Percentiles rank a stretch among this genome's conserved stretches.
phyloP scores from a whole-genome alignment of 2,329 filamentous ascomycete species.

The Ceratocystis lukuohia region DNA sequence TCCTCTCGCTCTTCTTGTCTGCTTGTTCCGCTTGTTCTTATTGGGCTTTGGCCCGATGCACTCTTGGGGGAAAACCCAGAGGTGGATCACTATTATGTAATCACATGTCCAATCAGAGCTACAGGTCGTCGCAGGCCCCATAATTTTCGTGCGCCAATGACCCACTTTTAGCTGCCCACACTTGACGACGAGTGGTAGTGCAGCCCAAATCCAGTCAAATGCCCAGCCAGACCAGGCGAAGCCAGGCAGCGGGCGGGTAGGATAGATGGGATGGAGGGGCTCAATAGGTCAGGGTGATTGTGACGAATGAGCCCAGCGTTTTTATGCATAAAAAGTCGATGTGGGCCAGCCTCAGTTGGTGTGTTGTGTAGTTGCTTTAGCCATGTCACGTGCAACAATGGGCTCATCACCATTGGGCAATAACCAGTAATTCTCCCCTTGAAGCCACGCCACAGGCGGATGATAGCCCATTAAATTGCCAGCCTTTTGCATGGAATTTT shows the following conservation, averaged over 20 bases:
- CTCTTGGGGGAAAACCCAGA: slow-evolving; percentile 7
- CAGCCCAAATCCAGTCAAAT: background rate
- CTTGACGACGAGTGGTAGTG: slow-evolving; percentile 12
- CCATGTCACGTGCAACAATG: no score
- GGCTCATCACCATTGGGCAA: no score
- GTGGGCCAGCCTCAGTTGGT: no score
- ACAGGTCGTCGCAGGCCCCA: slow-evolving; percentile 1
- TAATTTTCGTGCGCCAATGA: slow-evolving; percentile 16
- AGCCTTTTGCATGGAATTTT: background rate
- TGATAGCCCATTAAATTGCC: no score
- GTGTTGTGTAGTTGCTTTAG: no score
- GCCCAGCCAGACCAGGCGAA: background rate
- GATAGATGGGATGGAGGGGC: background rate
- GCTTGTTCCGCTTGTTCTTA: background rate
- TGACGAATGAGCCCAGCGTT: no score
- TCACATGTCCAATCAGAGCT: slow-evolving; percentile 7
- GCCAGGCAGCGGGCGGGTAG: background rate
- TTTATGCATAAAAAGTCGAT: no score
- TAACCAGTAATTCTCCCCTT: no score
- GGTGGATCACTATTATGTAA: slow-evolving; percentile 11
- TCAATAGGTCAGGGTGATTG: background rate
- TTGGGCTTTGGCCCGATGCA: slow-evolving; percentile 6
- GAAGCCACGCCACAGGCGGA: no score
- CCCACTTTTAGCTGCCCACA: slow-evolving; percentile 19
- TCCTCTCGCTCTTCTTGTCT: background rate